Evolutionary conservation across 2,329 filamentous ascomycete species (phyloP).

Genomic region (Orbilia quercus): DNA sequence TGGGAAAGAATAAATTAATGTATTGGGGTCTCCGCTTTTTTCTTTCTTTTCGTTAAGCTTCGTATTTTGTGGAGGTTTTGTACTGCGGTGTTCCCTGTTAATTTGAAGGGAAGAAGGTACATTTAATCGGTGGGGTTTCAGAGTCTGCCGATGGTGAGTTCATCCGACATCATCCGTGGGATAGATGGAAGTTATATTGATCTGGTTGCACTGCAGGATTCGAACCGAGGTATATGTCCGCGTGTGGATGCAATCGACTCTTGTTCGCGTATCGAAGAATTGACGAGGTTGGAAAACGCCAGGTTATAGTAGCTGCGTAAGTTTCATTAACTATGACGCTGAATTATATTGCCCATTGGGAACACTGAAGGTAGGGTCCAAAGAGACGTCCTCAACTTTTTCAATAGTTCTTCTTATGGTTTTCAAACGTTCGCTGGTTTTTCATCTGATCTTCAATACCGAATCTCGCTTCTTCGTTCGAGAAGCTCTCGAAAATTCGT

Average conservation of each 20-base stretch:
- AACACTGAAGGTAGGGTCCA: too few species aligned
- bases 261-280: not conserved
- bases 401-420: too few species aligned
- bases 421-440: not conserved
- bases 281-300: too few species aligned
- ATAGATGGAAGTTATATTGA: too few species aligned
- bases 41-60: not conserved
- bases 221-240: not conserved
- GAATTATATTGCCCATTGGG: too few species aligned
- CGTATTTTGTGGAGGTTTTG: not conserved
- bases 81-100: slow-evolving; percentile 7
- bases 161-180: slow-evolving; percentile 15
- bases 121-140: slow-evolving; percentile 8
- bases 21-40: slow-evolving; percentile 4
- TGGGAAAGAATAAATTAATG: not conserved
- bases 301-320: too few species aligned
- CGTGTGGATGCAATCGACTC: not conserved
- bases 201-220: not conserved
- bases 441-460: slow-evolving; percentile 17
- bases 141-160: not conserved
- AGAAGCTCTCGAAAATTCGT: slow-evolving; percentile 8
- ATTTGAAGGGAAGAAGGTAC: not conserved
- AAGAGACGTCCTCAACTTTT: too few species aligned
- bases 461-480: not conserved
- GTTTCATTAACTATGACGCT: too few species aligned